A percentile compares a stretch with the other conserved stretches of the same genome.
phyloP scores from a whole-genome alignment of 1,139 yeast genomes.

The Lodderomyces pseudojiufengensis region DNA sequence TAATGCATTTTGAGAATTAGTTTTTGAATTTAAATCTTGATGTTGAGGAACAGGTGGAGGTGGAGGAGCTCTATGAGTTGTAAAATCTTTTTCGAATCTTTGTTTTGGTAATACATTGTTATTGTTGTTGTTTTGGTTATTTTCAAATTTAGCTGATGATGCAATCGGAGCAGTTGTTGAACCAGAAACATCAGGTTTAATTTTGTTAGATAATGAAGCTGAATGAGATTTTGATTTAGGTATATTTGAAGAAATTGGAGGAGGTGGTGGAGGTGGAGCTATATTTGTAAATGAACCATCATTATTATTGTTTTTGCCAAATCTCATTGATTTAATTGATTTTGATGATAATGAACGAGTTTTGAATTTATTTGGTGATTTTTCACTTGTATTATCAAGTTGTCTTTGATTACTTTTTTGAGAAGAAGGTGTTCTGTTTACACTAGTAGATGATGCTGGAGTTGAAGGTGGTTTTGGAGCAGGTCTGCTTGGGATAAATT shows the following conservation, averaged over 20 bases:
- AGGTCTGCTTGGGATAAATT: conserved; percentile 63
- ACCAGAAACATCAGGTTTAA: conserved; percentile 18
- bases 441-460: conserved; percentile 8
- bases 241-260: conserved; percentile 23
- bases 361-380: conserved; percentile 15
- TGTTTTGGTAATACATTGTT: conserved; percentile 17
- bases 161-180: conserved; percentile 42
- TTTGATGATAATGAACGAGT: conserved; percentile 39
- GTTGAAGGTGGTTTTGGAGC: conserved; percentile 55
- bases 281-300: conserved; percentile 16
- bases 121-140: not conserved
- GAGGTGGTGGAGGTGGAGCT: conserved; percentile 20
- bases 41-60: conserved; percentile 24
- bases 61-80: conserved; percentile 33
- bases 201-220: conserved; percentile 28
- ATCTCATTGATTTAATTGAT: conserved; percentile 33
- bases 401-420: conserved; percentile 1
- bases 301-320: conserved; percentile 17
- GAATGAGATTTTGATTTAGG: conserved; percentile 47
- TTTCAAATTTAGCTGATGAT: conserved; percentile 28
- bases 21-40: conserved; percentile 12
- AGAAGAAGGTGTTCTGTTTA: not conserved
- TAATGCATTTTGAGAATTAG: conserved; percentile 14
- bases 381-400: conserved; percentile 1
- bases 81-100: conserved; percentile 23